Evolutionary conservation across 345 rosid species (phyloP).

Genomic region (Linum lewisii): DNA sequence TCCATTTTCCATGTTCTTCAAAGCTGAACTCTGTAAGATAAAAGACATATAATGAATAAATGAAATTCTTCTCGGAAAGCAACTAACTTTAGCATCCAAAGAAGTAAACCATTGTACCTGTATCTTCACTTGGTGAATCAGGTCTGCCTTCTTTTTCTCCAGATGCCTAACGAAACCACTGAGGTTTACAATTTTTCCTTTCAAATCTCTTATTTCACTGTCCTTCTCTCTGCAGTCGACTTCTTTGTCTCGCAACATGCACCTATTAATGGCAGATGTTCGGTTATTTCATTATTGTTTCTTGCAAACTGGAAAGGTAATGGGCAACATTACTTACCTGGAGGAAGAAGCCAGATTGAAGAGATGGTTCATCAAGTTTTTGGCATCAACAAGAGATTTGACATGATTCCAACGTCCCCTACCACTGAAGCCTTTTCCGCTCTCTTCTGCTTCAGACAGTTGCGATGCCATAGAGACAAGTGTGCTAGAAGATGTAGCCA

Average conservation of each 20-base stretch:
- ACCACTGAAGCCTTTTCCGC: slow-evolving; percentile 79
- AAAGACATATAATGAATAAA: neutral
- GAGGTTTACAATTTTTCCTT: slow-evolving; percentile 63
- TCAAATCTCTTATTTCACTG: slow-evolving; percentile 51
- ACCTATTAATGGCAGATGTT: slow-evolving; percentile 36
- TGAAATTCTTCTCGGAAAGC: neutral
- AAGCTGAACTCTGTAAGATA: slow-evolving; percentile 26
- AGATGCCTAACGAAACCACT: slow-evolving; percentile 44
- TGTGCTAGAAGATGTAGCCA: slow-evolving; percentile 71
- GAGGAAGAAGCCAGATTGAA: slow-evolving; percentile 82
- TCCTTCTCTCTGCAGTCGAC: slow-evolving; percentile 71
- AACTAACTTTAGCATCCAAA: neutral
- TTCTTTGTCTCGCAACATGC: slow-evolving; percentile 71
- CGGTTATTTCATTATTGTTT: slow-evolving; percentile 4
- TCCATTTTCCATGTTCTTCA: slow-evolving; percentile 27
- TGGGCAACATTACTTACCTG: slow-evolving; percentile 35
- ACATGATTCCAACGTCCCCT: slow-evolving; percentile 98
- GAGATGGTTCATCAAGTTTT: slow-evolving; percentile 70
- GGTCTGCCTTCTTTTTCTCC: slow-evolving; percentile 58
- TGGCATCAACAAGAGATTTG: slow-evolving; percentile 80
- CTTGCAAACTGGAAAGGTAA: neutral
- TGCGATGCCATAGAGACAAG: slow-evolving; percentile 97
- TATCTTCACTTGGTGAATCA: slow-evolving; percentile 50
- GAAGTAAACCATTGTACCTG: slow-evolving; percentile 39
- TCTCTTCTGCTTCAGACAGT: slow-evolving; percentile 93